Evolutionary conservation across 192 early-diverging fungal genomes (phyloP), one percentile per base, ranked within the genome.

Genomic region (Ambispora gerdemannii): DNA sequence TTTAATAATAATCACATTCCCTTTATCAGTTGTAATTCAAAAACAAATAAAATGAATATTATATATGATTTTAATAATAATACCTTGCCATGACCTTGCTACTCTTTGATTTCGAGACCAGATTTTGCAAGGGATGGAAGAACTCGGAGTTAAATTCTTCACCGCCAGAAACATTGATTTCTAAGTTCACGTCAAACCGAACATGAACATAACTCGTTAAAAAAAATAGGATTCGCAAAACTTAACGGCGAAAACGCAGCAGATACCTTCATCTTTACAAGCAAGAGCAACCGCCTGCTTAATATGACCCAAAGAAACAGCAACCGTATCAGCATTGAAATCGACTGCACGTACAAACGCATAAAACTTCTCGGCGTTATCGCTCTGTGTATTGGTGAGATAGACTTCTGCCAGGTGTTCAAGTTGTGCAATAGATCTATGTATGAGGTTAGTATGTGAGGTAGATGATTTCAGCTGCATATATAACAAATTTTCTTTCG

Each of bases 321-420:
- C 75, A 64, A 88, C 82, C 13, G 86, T 80, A 67, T 92, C 89
- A 8, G 87, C 80, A 66, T 86, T 88, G 51, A 85, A 77, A n/a
- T 90, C 89, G 72, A 90, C 59, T 2, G 75, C 77, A 32, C 77
- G 77, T 17, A 78, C 81, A 27, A 76, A 72, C 24, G 77, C 82
- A 31, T 79, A 76, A 76, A 84, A 81, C 34, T 83, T 82, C 36
- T 84, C 86, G 3, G 80, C 77, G 33, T 81, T 78, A 3, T 83
- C 79, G 4, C 77, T 68, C 27, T 82, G 74, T n/a, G 78, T 76
- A 15, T 65, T 61, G 0, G 79, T 69, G 30, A 92, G 75, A 52
- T 89, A 88, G 2, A 82, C 72, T 6, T 92, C 90, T 17, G 84
- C 80, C 22, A 93, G 71, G 25, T 85, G 84, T 36, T 86, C 82